Percentiles rank a stretch among this genome's conserved stretches.
Conservation (phyloP, 1,284 basidiomycete species). For the Inonotus obliquus region DNA sequence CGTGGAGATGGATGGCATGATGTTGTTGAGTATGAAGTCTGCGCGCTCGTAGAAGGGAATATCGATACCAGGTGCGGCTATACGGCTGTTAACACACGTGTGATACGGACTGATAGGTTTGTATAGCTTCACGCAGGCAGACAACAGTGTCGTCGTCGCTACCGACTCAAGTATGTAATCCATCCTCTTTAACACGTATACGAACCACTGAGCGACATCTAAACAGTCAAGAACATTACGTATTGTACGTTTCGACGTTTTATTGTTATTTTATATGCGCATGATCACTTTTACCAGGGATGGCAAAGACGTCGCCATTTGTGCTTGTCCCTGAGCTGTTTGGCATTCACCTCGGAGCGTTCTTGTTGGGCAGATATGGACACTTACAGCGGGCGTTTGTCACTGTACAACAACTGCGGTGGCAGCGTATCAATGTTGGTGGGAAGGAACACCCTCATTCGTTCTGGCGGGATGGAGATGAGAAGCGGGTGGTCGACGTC, state of each 20-base stretch:
- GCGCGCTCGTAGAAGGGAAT: constrained; percentile 74
- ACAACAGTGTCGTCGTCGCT: constrained; percentile 81
- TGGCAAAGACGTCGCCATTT: constrained; percentile 85
- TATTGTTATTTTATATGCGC: background rate
- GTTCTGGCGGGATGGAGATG: constrained; percentile 87
- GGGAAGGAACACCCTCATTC: constrained; percentile 70
- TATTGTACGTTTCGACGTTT: constrained; percentile 52
- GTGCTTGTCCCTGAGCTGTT: constrained; percentile 82
- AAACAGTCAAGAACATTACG: constrained; percentile 85
- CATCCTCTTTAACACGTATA: background rate
- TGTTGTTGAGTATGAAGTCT: constrained; percentile 79
- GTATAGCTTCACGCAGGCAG: constrained; percentile 71
- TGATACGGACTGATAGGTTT: background rate
- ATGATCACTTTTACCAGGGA: constrained; percentile 41
- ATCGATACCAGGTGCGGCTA: constrained; percentile 59
- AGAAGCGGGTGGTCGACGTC: constrained; percentile 71
- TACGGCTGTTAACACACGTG: background rate
- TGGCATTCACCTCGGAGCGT: constrained; percentile 80
- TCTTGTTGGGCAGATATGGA: constrained; percentile 80
- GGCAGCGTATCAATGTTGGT: constrained; percentile 72
- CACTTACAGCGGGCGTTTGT: constrained; percentile 77
- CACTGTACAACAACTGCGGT: constrained; percentile 78
- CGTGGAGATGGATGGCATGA: constrained; percentile 58
- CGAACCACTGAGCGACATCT: constrained; percentile 2
- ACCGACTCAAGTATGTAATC: constrained; percentile 75